Conservation (phyloP, 1,284 basidiomycete genomes). For the Trichosporon sp. region DNA sequence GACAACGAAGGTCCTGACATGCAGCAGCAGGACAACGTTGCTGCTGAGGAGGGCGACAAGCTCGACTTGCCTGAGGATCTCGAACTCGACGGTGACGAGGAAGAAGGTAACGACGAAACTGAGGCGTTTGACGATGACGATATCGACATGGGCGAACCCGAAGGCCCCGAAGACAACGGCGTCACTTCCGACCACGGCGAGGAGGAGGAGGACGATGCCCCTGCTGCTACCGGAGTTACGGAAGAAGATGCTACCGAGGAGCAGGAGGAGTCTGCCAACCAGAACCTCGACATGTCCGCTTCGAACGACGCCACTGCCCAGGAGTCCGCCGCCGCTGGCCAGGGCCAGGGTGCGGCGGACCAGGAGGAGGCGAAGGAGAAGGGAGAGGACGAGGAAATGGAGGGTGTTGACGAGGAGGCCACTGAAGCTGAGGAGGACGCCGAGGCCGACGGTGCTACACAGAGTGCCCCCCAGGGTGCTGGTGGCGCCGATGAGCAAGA, state of each 20-base stretch:
- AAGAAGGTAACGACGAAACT: slow-evolving; percentile 57
- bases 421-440: slow-evolving; percentile 41
- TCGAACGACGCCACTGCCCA: slow-evolving; percentile 46
- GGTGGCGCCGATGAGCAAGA: slow-evolving; percentile 47
- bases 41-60: slow-evolving; percentile 73
- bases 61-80: slow-evolving; percentile 84
- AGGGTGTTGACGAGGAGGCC: slow-evolving; percentile 29
- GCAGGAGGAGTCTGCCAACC: slow-evolving; percentile 40
- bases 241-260: slow-evolving; percentile 53
- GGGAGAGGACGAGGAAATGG: slow-evolving; percentile 46
- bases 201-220: slow-evolving; percentile 43
- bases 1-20: slow-evolving; percentile 46
- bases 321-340: slow-evolving; percentile 48
- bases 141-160: slow-evolving; percentile 34
- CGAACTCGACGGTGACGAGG: slow-evolving; percentile 63
- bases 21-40: slow-evolving; percentile 62
- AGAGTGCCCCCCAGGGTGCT: slow-evolving; percentile 40
- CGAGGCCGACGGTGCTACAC: slow-evolving; percentile 30
- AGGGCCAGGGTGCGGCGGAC: slow-evolving; percentile 42
- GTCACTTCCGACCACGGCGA: slow-evolving; percentile 46
- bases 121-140: slow-evolving; percentile 35
- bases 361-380: slow-evolving; percentile 46
- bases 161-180: slow-evolving; percentile 45
- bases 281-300: slow-evolving; percentile 49
- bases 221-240: slow-evolving; percentile 46